Evolutionary conservation across 805 yeast genomes (phyloP), one percentile per base, ranked within the genome.

Genomic region (Kazachstania bromeliacearum): DNA sequence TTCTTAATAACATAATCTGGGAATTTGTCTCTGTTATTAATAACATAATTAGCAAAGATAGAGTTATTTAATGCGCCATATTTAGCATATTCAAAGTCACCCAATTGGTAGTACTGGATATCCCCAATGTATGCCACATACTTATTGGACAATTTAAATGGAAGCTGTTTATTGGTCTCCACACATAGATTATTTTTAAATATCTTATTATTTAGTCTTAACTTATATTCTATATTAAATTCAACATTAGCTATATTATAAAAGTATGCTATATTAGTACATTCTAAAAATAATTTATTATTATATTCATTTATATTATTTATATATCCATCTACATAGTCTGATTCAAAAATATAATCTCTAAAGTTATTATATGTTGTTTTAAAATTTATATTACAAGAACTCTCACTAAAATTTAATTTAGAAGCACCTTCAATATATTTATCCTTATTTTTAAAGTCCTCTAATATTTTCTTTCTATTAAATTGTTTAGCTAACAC

Each of bases 51-150:
- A 14, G 36, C 36, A 33, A 33, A 33, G 9, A 18, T 13, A 19
- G 36, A 20, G 20, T 27, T 17, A 13, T 26, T 26, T 19, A 33
- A 20, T 19, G 36, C 36, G 15, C 36, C 36, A 9, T 18, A 9
- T 10, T 27, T 33, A 15, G 36, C 36, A 19, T 20, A 26, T 26
- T 33, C 36, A 14, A 33, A 33, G 20, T 33, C 36, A 19, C 36
- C 36, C 8, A 27, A 20, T 22, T 33, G 28, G 12, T 31, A 31
- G 18, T 33, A 23, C 8, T 33, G 24, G 2, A 33, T 17, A 33
- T 33, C 35, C 2, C 35, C 35, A 24, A 17, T 17, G 25, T 17
- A 33, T 15, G 35, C 35, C 6, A 17, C 19, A 24, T 17, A 25
- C 25, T 21, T 33, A 24, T 33, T 33, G 4, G 31, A 28, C 5